Conservation (phyloP, 768 basidiomycete genomes). For the Chalciporus piperatus region DNA sequence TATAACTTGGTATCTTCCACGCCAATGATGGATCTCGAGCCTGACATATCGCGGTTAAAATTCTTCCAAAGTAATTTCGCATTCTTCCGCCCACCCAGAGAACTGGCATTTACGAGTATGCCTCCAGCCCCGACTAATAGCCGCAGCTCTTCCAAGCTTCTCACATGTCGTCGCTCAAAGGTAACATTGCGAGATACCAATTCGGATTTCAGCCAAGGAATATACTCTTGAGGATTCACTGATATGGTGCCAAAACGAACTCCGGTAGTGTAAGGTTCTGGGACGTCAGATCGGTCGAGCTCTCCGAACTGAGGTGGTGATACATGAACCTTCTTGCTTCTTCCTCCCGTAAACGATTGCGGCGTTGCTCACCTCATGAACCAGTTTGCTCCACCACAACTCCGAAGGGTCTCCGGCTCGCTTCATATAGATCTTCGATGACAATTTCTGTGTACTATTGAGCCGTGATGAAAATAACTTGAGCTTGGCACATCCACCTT, state of each 20-base stretch:
- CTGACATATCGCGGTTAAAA: conserved; percentile 27
- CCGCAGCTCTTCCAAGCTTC: conserved; percentile 46
- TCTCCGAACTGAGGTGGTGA: conserved; percentile 29
- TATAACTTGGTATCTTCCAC: conserved; percentile 73
- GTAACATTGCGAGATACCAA: conserved; percentile 39
- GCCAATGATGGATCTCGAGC: conserved; percentile 72
- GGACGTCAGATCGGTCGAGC: conserved; percentile 34
- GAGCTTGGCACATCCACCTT: conserved; percentile 26
- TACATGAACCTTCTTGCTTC: not conserved
- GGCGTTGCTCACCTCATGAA: conserved; percentile 34
- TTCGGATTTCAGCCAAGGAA: conserved; percentile 45
- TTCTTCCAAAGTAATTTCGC: not conserved
- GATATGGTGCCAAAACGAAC: conserved; percentile 46
- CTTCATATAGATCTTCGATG: conserved; percentile 33
- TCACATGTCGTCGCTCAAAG: conserved; percentile 42
- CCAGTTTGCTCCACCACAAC: conserved; percentile 41
- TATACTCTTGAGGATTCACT: conserved; percentile 49
- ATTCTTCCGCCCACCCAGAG: conserved; percentile 42
- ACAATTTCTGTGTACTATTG: conserved; percentile 34
- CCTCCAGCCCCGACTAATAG: conserved; percentile 34
- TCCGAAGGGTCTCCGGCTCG: conserved; percentile 16
- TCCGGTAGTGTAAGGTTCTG: conserved; percentile 34
- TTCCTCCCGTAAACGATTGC: not conserved
- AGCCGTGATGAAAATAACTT: not conserved
- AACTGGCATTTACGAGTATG: conserved; percentile 56